Base-by-base conservation (phyloP, 2,329 filamentous ascomycete species). In the Monosporascus ibericus region DNA sequence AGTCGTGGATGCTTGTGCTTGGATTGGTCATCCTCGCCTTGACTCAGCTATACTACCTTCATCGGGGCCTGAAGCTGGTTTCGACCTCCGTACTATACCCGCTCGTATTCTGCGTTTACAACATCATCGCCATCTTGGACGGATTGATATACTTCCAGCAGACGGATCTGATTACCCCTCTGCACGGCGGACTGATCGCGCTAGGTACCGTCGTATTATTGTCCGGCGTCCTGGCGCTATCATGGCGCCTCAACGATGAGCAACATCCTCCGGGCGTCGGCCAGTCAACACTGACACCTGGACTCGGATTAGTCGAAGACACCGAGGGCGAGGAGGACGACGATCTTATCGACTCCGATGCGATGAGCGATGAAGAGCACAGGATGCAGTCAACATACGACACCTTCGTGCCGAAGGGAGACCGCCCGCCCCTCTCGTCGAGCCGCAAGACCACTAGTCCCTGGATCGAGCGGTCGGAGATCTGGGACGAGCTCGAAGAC, bases 41-140 rank as follows among this genome's bases (percentile, higher is more conserved):
- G 44, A 88, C 85, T 44, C 94, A 99, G 70, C 81, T 99, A 6
- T 99, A 96, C 72, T 97, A 95, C 70, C 82, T 99, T 55, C 94
- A 99, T 67, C 84, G 90, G 44, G 94, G 94, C 50, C 79, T 99
- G 57, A 96, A 96, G 71, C 80, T 99, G 49, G 91, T 95, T 69
- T 96, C 92, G 51, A 97, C 94, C 22, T 96, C 90, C 63, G 87
- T 97, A 56, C 79, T 99, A 60, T 99, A 99, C 70, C 94, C 94
- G 5, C 86, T 97, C 62, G 92, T 97, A 39, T 99, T 99, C 72
- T 99, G 94, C 78, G 84, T 97, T 58, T 99, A 97, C 79, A 99
- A 99, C 77, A 96, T 99, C 65, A 92, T 97, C 65, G 94, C 94
- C 59, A 99, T 99, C 61, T 77, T 97, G 60, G 94, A 99, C 71